Evolutionary conservation across 208 protist genomes (phyloP), one percentile per base, ranked within the genome.

Genomic region (Cochliopodium minus): DNA sequence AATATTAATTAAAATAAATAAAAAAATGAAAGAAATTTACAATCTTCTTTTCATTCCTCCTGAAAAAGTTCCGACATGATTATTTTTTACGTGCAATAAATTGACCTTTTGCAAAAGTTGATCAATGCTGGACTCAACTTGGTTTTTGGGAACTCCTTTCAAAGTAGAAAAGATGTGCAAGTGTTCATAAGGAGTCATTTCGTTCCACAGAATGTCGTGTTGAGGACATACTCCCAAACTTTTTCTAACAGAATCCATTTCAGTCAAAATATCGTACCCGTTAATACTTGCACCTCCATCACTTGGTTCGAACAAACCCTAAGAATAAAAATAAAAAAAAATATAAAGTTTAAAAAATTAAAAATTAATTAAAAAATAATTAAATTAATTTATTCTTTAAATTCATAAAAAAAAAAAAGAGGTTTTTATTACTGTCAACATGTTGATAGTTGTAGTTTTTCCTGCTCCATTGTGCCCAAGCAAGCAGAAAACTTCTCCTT

Each of bases 401-500:
- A n/a, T n/a, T n/a, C n/a, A n/a, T n/a, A n/a, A n/a, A n/a, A n/a
- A n/a, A n/a, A n/a, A n/a, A n/a, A n/a, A n/a, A n/a, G n/a, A n/a
- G n/a, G n/a, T n/a, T n/a, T n/a, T n/a, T n/a, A n/a, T n/a, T n/a
- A n/a, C 69, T 6, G 56, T 67, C 2, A 92, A 53, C 39, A 92
- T 72, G 48, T 70, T 66, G 39, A 92, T 64, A 26, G 76, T 73
- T 20, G 84, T 90, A 5, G 83, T 78, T 70, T 92, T 92, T 52
- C 86, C 86, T 15, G 81, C 74, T 39, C 81, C 81, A 65, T 92
- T 92, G 17, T 81, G 71, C n/a, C 86, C 86, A 32, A 89, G 67
- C 51, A 91, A 65, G 17, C 67, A 70, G 62, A 87, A 70, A 50
- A 84, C 71, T 65, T 90, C 78, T 34, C 77, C 78, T 23, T 62